Percentiles rank a stretch among this genome's conserved stretches.
These are phyloP conservation scores for Tolypocladium pustulatum DNA, from an alignment of 2,329 filamentous ascomycete genomes.

Conservation along the genomic window DNA sequence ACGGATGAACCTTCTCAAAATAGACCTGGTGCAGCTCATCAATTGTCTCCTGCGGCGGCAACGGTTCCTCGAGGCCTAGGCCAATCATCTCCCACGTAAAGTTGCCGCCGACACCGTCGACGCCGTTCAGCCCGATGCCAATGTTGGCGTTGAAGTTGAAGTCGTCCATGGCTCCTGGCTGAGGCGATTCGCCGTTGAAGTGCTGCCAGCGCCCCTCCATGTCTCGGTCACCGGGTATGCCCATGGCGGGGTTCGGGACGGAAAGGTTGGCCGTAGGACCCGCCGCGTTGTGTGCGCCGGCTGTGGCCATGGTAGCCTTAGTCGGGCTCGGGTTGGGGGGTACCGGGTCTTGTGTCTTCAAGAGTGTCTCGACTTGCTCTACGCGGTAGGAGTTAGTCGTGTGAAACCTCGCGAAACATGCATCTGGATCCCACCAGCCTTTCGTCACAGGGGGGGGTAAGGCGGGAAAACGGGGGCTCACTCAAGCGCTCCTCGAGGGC, in stretches of 20 bases:
- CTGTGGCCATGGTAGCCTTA: slow-evolving; percentile 19
- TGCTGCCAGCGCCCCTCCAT: slow-evolving; percentile 43
- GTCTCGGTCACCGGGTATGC: slow-evolving; percentile 35
- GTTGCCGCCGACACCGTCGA: slow-evolving; percentile 39
- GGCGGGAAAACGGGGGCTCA: slow-evolving; percentile 32
- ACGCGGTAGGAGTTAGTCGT: slow-evolving; percentile 1
- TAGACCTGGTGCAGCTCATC: slow-evolving; percentile 85
- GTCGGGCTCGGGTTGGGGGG: slow-evolving; percentile 14
- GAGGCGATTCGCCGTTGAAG: slow-evolving; percentile 43
- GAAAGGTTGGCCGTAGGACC: slow-evolving; percentile 12
- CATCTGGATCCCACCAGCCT: neutral
- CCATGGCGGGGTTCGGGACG: slow-evolving; percentile 34
- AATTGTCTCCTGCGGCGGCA: slow-evolving; percentile 52
- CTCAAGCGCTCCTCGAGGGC: slow-evolving; percentile 84
- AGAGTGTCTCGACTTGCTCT: slow-evolving; percentile 89
- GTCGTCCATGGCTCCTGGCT: slow-evolving; percentile 38
- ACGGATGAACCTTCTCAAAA: slow-evolving; percentile 83
- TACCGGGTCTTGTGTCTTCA: slow-evolving; percentile 59
- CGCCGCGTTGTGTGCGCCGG: slow-evolving; percentile 1
- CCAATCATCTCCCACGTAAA: slow-evolving; percentile 74
- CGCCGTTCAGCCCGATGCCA: slow-evolving; percentile 37
- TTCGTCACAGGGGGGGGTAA: neutral
- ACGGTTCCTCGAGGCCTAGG: slow-evolving; percentile 46
- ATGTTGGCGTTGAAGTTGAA: slow-evolving; percentile 45
- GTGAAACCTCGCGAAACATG: neutral